phyloP scores from a whole-genome alignment of 2,329 filamentous ascomycete genomes.

The Ophiostoma quercus region DNA sequence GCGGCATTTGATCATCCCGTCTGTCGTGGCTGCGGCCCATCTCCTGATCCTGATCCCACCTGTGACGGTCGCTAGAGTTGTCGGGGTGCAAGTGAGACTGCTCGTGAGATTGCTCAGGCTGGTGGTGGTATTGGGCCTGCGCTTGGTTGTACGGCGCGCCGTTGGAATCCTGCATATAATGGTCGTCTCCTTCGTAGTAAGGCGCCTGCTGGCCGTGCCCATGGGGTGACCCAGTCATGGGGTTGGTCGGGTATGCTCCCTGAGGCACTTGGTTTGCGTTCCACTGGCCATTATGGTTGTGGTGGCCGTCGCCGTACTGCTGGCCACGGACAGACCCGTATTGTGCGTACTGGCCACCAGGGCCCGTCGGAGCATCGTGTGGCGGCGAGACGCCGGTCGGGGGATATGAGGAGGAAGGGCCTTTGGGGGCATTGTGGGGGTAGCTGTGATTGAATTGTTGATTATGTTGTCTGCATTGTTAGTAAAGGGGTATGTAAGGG shows the following conservation, averaged over 20 bases:
- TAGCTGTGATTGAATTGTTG: slow-evolving; percentile 59
- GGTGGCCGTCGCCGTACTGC: slow-evolving; percentile 52
- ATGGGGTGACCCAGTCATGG: slow-evolving; percentile 26
- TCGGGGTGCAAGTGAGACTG: not conserved
- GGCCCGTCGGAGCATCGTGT: slow-evolving; percentile 54
- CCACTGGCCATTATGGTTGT: slow-evolving; percentile 66
- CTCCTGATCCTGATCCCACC: not conserved
- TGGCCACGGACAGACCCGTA: slow-evolving; percentile 56
- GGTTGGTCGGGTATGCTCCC: slow-evolving; percentile 29
- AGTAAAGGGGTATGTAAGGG: slow-evolving; percentile 16
- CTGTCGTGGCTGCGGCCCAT: not conserved
- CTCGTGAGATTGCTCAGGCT: not conserved
- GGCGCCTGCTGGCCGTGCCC: slow-evolving; percentile 22
- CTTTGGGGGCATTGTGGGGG: slow-evolving; percentile 47
- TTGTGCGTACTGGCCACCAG: slow-evolving; percentile 48
- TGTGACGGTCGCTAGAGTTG: not conserved
- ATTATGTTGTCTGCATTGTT: not conserved
- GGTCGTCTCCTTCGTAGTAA: slow-evolving; percentile 20
- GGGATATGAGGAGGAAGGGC: slow-evolving; percentile 45
- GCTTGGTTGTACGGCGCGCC: not conserved
- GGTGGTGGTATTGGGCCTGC: not conserved
- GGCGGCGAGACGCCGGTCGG: slow-evolving; percentile 41
- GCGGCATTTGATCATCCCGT: slow-evolving; percentile 43
- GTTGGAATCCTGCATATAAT: slow-evolving; percentile 17
- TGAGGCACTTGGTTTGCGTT: slow-evolving; percentile 45